Base-by-base conservation (phyloP, 352 stramenopile species). In the Pythium oligandrum region DNA sequence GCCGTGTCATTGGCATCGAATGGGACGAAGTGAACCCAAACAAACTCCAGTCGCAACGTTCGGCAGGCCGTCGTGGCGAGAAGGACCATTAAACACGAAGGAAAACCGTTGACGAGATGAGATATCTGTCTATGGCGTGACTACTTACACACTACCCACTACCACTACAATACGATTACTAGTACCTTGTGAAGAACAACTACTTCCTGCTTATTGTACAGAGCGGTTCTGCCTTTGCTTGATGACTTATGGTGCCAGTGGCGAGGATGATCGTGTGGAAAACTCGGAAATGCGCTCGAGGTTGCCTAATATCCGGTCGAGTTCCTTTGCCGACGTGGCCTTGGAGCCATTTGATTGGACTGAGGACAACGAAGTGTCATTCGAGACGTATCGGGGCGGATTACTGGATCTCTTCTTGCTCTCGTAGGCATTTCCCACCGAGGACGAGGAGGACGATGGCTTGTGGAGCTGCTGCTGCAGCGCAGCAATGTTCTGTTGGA, bases 11-110 rank as follows among this genome's bases (percentile, higher is more conserved):
- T 44, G 86, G 86, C 56, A 73, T 94, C 51, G 83, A 94, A 52
- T 94, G 83, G 83, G 83, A 94, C 68, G 83, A 94, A 51, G 79
- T 94, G n/a, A 94, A 94, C 70, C 83, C 83, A 33, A 79, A 94
- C 57, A 94, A 94, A 61, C 64, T 94, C 33, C 58, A 79, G 51
- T 62, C 60, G 39, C 51, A 44, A 17, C 64, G 77, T 44, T 55
- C 63, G 1, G 58, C 83, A 4, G 70, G 81, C 26, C 83, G 83
- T 44, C 81, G 82, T 50, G 81, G 81, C 40, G 74, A 86, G 45
- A 80, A 85, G 55, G 53, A 60, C 17, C 64, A 67, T 33, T 60
- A 53, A 50, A 42, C 44, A 26, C 34, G 32, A 38, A 37, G 34
- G 45, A 42, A 12, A 42, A 42, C 38, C 17, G 17, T 26, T 26